Conservation (phyloP, 1,284 basidiomycete species). For the Ceratobasidium sp. region DNA sequence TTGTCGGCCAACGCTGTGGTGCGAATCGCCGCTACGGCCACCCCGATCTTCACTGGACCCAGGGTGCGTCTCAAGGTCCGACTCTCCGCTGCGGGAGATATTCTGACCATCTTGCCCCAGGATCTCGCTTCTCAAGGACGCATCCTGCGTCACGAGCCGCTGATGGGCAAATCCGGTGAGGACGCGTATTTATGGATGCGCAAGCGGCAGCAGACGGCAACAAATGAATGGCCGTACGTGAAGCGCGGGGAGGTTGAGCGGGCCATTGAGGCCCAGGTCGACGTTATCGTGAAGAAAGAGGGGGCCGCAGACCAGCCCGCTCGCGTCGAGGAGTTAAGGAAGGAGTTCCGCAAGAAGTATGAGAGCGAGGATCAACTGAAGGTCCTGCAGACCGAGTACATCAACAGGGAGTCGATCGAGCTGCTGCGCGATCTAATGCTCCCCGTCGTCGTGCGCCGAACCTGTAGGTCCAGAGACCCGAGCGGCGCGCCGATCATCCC, state of each 20-base stretch:
- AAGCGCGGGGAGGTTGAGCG: too few relatives aligned
- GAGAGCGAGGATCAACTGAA: constrained; percentile 26
- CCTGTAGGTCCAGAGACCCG: background rate
- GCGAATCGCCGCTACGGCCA: constrained; percentile 2
- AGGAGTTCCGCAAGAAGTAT: background rate
- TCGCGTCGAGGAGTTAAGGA: background rate
- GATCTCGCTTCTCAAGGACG: background rate
- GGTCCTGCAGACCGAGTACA: background rate
- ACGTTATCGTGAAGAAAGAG: too few relatives aligned
- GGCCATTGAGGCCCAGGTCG: too few relatives aligned
- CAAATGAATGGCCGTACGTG: too few relatives aligned
- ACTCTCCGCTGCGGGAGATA: background rate
- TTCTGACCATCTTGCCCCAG: background rate
- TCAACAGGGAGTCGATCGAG: background rate
- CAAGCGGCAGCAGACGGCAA: background rate
- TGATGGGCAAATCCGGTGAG: constrained; percentile 52
- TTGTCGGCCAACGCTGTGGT: constrained; percentile 1
- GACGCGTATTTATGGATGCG: constrained; percentile 24
- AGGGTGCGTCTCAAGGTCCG: constrained; percentile 17
- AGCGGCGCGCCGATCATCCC: background rate
- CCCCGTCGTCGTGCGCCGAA: constrained; percentile 12
- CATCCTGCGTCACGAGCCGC: background rate
- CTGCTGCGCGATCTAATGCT: background rate
- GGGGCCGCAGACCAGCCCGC: too few relatives aligned
- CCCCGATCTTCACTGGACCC: constrained; percentile 22